Conservation (phyloP, 1,284 basidiomycete species). For the Ustilago trichophora region DNA sequence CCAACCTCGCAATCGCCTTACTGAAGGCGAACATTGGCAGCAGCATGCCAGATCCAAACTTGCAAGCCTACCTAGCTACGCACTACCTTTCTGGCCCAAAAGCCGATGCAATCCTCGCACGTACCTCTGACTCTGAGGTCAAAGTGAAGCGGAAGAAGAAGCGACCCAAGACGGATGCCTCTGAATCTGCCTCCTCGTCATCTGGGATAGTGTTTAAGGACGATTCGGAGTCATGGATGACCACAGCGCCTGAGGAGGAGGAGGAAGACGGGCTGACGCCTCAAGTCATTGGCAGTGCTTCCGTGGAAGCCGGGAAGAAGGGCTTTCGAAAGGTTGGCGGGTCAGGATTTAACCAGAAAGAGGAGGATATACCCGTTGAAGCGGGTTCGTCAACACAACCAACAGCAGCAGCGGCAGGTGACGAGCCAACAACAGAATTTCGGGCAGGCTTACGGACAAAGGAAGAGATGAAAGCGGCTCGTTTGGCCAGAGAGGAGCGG, state of each 20-base stretch:
- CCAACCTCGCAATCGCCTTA: too few relatives aligned
- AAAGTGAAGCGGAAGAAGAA: slow-evolving; percentile 75
- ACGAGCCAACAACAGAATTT: slow-evolving; percentile 10
- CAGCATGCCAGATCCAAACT: slow-evolving; percentile 62
- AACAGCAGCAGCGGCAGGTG: neutral
- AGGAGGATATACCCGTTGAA: neutral
- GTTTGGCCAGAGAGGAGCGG: slow-evolving; percentile 36
- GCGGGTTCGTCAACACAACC: neutral
- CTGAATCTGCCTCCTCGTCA: neutral
- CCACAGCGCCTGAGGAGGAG: slow-evolving; percentile 33
- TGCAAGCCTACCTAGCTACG: slow-evolving; percentile 70
- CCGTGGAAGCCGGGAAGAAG: neutral
- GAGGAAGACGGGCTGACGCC: slow-evolving; percentile 29
- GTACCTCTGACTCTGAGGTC: slow-evolving; percentile 69
- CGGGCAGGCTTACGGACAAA: slow-evolving; percentile 45
- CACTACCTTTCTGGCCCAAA: slow-evolving; percentile 95
- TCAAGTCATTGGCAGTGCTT: slow-evolving; percentile 27
- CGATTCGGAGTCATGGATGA: slow-evolving; percentile 50
- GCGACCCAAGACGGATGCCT: slow-evolving; percentile 70
- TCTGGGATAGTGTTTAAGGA: slow-evolving; percentile 52
- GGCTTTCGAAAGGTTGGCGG: slow-evolving; percentile 34
- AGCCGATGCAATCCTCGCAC: slow-evolving; percentile 89
- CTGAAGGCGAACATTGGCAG: too few relatives aligned
- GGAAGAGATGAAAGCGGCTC: slow-evolving; percentile 51
- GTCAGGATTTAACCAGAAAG: neutral